Conservation (phyloP, 2,329 filamentous ascomycete genomes). For the Diplodia mutila region DNA sequence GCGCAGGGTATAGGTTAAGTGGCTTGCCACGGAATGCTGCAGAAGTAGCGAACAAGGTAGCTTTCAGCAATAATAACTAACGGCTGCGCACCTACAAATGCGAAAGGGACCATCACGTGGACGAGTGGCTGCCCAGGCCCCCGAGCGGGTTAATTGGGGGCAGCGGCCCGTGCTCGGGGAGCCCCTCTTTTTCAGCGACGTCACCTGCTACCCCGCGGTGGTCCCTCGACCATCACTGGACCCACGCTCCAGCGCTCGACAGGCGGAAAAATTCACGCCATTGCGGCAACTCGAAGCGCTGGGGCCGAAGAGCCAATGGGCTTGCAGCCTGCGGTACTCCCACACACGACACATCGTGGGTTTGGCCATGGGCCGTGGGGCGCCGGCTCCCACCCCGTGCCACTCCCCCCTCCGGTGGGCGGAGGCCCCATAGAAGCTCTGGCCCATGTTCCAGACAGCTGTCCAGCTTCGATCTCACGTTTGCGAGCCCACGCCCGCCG, state of each 20-base stretch:
- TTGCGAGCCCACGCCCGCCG: background rate
- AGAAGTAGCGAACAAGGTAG: background rate
- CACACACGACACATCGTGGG: constrained; percentile 1
- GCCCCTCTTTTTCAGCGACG: constrained; percentile 20
- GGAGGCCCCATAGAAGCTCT: constrained; percentile 8
- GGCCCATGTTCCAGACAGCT: constrained; percentile 3
- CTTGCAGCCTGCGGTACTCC: background rate
- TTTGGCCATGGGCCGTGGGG: constrained; percentile 7
- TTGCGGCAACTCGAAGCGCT: constrained; percentile 5
- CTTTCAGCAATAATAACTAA: background rate
- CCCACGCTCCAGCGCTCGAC: constrained; percentile 15
- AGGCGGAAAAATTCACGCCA: constrained; percentile 20
- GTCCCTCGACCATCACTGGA: background rate
- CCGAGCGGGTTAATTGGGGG: background rate
- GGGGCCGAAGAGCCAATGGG: constrained; percentile 1
- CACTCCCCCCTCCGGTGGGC: constrained; percentile 11
- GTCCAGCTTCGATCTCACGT: background rate
- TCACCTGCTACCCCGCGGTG: constrained; percentile 23
- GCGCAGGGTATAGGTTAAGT: constrained; percentile 12
- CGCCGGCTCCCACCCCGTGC: constrained; percentile 5
- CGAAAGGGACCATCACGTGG: background rate
- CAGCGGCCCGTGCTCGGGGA: background rate
- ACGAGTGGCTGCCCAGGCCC: too few relatives aligned
- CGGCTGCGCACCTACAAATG: too few relatives aligned
- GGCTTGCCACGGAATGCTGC: background rate